Base-by-base conservation (phyloP, 345 rosid genomes). In the Hirschfeldia incana region DNA sequence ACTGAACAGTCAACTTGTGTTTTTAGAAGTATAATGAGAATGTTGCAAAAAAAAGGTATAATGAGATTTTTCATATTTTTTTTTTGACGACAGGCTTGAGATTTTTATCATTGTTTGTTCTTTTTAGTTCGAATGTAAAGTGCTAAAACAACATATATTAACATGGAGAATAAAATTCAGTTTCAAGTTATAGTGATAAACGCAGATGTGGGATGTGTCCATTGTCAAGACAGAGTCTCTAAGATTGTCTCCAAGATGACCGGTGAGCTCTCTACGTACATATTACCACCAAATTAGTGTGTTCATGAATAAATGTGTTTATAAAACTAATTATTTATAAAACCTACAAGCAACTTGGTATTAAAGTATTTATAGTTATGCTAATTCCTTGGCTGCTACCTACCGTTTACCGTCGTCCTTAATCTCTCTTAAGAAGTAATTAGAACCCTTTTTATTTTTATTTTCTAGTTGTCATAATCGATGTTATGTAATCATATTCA, bases 211-310 rank as follows among this genome's bases (percentile, higher is more conserved):
- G 76, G 80, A 80, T 80, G 83, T 70, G 44, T 55, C 64, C 51
- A 3, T 69, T 80, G 83, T 70, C 79, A 75, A 70, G 76, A 80
- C 83, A 69, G 83, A 57, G 73, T 75, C 55, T 75, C 83, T 21
- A 42, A 53, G 68, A 75, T 80, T 70, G 63, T 80, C 62, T 80
- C 79, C 76, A 80, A 65, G 57, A 80, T 75, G 83, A 69, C 79
- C 15, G 83, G 83, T 80, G 32, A 75, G 79, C 74, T 73, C 64
- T 73, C 69, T 70, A 59, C 63, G 13, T 17, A 28, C 12, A 46
- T 30, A 4, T 12, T 51, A 34, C 42, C 21, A 62, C 16, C 33
- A 62, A 27, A 26, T 0, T 34, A 36, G 11, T 63, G 4, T 62
- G 7, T 59, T 46, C 58, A 74, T 33, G 4, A 33, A 32, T 32